These are phyloP conservation scores for Daldinia eschscholtzii DNA, from an alignment of 2,329 filamentous ascomycete species.

Conservation along the genomic window DNA sequence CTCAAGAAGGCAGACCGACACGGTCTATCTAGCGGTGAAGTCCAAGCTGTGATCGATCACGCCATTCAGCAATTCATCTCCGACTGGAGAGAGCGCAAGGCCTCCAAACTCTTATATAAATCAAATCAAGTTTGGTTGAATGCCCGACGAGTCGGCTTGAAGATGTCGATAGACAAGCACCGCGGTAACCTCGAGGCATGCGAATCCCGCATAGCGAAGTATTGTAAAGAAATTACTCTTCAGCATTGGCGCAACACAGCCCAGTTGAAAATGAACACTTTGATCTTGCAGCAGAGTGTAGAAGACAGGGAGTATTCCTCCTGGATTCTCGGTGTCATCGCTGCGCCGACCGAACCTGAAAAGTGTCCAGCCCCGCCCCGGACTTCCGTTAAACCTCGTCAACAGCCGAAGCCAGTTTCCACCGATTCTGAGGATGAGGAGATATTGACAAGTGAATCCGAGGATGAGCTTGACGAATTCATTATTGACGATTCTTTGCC, in stretches of 20 bases:
- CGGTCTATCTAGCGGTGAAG: constrained; percentile 59
- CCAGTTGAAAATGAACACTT: constrained; percentile 68
- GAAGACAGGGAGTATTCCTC: constrained; percentile 67
- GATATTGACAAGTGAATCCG: constrained; percentile 63
- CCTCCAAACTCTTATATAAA: constrained; percentile 66
- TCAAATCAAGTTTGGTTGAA: constrained; percentile 73
- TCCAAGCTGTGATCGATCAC: constrained; percentile 66
- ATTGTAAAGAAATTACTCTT: constrained; percentile 65
- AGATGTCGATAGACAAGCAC: constrained; percentile 60
- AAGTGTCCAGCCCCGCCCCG: constrained; percentile 51
- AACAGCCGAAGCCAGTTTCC: constrained; percentile 28
- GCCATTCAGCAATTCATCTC: constrained; percentile 64
- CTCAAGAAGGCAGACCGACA: constrained; percentile 43
- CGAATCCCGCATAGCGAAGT: constrained; percentile 66
- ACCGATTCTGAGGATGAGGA: constrained; percentile 60
- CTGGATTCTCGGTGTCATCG: constrained; percentile 65
- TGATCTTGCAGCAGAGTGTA: constrained; percentile 73
- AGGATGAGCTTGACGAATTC: constrained; percentile 63
- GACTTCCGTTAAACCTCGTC: constrained; percentile 38
- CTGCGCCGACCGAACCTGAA: constrained; percentile 57
- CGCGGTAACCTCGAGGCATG: constrained; percentile 58
- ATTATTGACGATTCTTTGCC: constrained; percentile 58
- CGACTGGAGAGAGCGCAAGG: constrained; percentile 70
- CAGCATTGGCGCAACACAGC: constrained; percentile 65
- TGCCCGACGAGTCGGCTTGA: constrained; percentile 60